These are phyloP conservation scores for Globisporangium canariense DNA, from an alignment of 352 stramenopile genomes.

Conservation along the genomic window DNA sequence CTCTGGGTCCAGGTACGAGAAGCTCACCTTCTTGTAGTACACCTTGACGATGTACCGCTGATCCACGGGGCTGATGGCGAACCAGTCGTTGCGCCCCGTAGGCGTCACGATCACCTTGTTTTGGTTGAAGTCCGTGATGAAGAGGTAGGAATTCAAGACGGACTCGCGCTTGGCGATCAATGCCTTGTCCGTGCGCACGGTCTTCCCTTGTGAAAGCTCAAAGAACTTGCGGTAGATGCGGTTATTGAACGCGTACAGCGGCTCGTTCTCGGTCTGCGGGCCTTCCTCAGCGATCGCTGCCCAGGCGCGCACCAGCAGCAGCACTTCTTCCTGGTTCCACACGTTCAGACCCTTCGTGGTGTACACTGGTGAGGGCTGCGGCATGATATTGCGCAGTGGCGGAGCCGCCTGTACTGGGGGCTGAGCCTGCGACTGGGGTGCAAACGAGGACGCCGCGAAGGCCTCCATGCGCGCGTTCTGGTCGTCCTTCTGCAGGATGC, in stretches of 20 bases:
- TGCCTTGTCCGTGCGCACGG: conserved; percentile 14
- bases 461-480: background rate
- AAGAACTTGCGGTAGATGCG: conserved; percentile 18
- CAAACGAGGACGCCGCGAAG: background rate
- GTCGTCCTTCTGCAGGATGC: conserved; percentile 2
- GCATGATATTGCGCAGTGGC: background rate
- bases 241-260: conserved; percentile 14
- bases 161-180: conserved; percentile 18
- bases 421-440: background rate
- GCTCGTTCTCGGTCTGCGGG: conserved; percentile 11
- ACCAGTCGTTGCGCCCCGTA: conserved; percentile 10
- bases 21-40: conserved; percentile 18
- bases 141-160: conserved; percentile 15
- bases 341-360: conserved; percentile 10
- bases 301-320: conserved; percentile 12
- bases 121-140: conserved; percentile 17
- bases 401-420: background rate
- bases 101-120: conserved; percentile 3
- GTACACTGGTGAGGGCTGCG: conserved; percentile 9
- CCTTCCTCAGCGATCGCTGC: background rate
- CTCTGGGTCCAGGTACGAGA: conserved; percentile 13
- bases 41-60: conserved; percentile 15
- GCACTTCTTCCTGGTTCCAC: conserved; percentile 17
- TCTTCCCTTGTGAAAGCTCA: conserved; percentile 6
- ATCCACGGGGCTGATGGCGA: conserved; percentile 6